phyloP scores from a whole-genome alignment of 1,139 yeast genomes.

The Yarrowia galli region DNA sequence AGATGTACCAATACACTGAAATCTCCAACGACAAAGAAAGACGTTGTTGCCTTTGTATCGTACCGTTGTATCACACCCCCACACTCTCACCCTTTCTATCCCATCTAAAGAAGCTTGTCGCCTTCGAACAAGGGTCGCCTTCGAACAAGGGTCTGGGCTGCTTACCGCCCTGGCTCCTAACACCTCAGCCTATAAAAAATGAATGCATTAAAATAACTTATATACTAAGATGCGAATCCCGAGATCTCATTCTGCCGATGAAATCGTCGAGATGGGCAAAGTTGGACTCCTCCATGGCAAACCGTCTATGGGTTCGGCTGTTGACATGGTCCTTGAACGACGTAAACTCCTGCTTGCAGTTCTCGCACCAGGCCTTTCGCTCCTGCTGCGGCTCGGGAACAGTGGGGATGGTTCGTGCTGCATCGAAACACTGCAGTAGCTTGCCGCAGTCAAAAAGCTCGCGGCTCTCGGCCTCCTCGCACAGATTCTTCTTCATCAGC shows the following conservation, averaged over 20 bases:
- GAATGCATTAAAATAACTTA: constrained; percentile 33
- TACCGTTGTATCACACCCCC: no score
- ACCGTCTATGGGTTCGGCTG: constrained; percentile 75
- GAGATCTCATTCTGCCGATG: constrained; percentile 17
- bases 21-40: no score
- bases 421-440: constrained; percentile 12
- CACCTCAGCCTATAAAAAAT: constrained; percentile 4
- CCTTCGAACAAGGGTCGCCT: no score
- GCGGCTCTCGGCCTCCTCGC: not conserved
- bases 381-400: constrained; percentile 27
- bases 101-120: no score
- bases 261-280: constrained; percentile 36
- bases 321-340: constrained; percentile 77
- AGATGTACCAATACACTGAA: no score
- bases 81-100: no score
- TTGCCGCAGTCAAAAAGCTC: constrained; percentile 17
- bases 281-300: constrained; percentile 57
- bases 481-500: constrained; percentile 5
- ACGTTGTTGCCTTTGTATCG: no score
- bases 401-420: constrained; percentile 24
- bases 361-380: constrained; percentile 65
- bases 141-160: no score
- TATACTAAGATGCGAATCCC: constrained; percentile 28
- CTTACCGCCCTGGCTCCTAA: no score
- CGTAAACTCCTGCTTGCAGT: constrained; percentile 86